Evolutionary conservation across 2,329 filamentous ascomycete genomes (phyloP).

Genomic region (Penicillium sp.): DNA sequence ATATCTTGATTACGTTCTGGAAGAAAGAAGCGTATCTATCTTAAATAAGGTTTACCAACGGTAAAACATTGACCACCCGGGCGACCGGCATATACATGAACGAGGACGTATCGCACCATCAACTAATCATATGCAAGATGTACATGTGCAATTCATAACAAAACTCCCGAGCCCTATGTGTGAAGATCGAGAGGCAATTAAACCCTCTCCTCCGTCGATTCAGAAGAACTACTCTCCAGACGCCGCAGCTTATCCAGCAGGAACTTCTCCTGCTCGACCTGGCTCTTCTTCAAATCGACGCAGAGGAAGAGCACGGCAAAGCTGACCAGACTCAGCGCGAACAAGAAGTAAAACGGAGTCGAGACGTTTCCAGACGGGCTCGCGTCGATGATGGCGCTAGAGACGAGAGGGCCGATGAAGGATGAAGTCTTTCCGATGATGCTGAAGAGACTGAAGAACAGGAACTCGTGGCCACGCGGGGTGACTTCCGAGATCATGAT

Average conservation of each 20-base stretch:
- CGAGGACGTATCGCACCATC: background rate
- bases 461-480: conserved; percentile 65
- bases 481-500: conserved; percentile 71
- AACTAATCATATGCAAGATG: too few relatives aligned
- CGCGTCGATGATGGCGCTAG: conserved; percentile 66
- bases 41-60: too few relatives aligned
- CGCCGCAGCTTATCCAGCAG: conserved; percentile 39
- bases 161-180: background rate
- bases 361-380: conserved; percentile 55
- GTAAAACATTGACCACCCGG: too few relatives aligned
- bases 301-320: conserved; percentile 54
- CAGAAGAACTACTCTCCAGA: conserved; percentile 6
- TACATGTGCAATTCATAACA: background rate
- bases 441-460: conserved; percentile 68
- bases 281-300: conserved; percentile 61
- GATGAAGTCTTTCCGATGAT: conserved; percentile 67
- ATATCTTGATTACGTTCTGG: too few relatives aligned
- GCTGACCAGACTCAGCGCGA: conserved; percentile 57
- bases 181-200: background rate
- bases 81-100: too few relatives aligned
- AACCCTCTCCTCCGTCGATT: conserved; percentile 6
- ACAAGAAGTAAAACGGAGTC: conserved; percentile 66
- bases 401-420: conserved; percentile 68
- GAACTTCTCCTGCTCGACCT: conserved; percentile 58
- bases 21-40: too few relatives aligned